Conservation (phyloP, 345 rosid species). For the Ricinus communis region DNA sequence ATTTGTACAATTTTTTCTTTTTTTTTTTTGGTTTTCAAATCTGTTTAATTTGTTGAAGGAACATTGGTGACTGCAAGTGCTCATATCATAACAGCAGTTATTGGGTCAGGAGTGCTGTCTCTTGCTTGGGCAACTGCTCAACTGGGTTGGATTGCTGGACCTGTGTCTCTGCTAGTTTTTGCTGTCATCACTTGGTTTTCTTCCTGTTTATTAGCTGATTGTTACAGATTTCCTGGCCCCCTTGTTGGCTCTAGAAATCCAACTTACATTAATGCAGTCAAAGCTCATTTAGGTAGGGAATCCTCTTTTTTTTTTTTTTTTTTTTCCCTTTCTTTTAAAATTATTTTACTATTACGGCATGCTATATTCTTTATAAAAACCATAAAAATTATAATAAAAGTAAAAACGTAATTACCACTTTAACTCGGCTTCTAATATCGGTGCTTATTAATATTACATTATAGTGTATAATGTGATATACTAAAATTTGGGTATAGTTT, state of each 20-base stretch:
- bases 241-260: not conserved
- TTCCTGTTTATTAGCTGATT: constrained; percentile 10
- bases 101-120: constrained; percentile 22
- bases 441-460: too few species aligned
- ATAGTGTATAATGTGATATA: too few species aligned
- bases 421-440: too few species aligned
- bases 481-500: too few species aligned
- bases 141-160: constrained; percentile 23
- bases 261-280: constrained; percentile 14
- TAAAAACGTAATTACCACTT: too few species aligned
- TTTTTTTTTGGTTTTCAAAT: not conserved
- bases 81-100: constrained; percentile 23
- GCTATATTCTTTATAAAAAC: too few species aligned
- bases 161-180: not conserved
- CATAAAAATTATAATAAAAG: too few species aligned
- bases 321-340: too few species aligned
- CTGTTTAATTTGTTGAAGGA: not conserved
- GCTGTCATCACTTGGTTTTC: constrained; percentile 6
- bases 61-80: constrained; percentile 14
- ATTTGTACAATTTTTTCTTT: not conserved
- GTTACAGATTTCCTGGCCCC: constrained; percentile 20
- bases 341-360: too few species aligned
- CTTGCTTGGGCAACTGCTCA: constrained; percentile 25
- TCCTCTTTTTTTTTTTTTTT: too few species aligned
- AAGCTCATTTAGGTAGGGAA: constrained; percentile 12